Evolutionary conservation across 83 land plant species (phyloP).

Genomic region (Isoetes engelmannii): DNA sequence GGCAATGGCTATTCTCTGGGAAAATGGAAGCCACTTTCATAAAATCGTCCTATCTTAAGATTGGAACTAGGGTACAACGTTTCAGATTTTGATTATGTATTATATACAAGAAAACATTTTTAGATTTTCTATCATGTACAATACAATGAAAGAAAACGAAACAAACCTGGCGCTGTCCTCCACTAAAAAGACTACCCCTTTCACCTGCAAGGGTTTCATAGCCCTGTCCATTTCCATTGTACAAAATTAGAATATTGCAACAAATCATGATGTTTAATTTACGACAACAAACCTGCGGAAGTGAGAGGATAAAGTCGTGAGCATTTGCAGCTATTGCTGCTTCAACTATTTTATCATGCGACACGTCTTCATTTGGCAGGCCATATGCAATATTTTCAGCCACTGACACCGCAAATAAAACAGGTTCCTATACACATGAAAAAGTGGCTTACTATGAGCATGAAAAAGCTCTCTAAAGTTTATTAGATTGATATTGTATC

Average conservation of each 20-base stretch:
- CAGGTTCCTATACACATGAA: constrained; percentile 66
- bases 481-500: too few relatives aligned
- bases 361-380: constrained; percentile 76
- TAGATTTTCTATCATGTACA: too few relatives aligned
- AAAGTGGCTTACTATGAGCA: not conserved
- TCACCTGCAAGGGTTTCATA: constrained; percentile 93
- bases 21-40: not conserved
- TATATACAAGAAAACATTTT: too few relatives aligned
- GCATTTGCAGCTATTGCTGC: constrained; percentile 99
- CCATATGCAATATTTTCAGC: constrained; percentile 99
- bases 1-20: constrained; percentile 91
- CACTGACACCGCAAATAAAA: constrained; percentile 86
- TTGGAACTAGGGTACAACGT: too few relatives aligned
- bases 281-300: constrained; percentile 28
- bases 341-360: constrained; percentile 65
- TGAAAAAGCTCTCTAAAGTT: too few relatives aligned
- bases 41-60: too few relatives aligned
- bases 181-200: constrained; percentile 88
- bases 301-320: constrained; percentile 84
- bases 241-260: not conserved
- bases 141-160: too few relatives aligned
- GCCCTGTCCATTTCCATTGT: constrained; percentile 44
- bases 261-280: not conserved
- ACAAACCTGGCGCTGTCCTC: constrained; percentile 93
- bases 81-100: too few relatives aligned